Conservation (phyloP, 345 rosid species). For the rapeseed (Brassica napus) region DNA sequence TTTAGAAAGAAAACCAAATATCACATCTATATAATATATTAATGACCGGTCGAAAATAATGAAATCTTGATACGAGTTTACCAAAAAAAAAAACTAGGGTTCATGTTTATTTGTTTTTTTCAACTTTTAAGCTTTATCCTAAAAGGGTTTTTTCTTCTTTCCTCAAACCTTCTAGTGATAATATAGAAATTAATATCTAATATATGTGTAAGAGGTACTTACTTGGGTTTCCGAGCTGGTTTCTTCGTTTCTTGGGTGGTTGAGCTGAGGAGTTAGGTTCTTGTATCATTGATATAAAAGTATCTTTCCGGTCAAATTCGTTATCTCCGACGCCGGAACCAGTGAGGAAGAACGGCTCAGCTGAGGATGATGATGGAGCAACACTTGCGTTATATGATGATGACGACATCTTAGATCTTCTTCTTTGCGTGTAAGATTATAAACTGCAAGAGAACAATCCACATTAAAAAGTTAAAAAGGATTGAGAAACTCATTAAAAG, state of each 20-base stretch:
- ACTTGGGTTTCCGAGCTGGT: slow-evolving; percentile 84
- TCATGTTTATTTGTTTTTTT: neutral
- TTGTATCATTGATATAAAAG: slow-evolving; percentile 51
- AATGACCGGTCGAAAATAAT: neutral
- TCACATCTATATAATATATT: neutral
- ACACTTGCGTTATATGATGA: slow-evolving; percentile 42
- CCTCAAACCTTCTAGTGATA: slow-evolving; percentile 7
- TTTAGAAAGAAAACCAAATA: neutral
- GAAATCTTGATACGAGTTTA: slow-evolving; percentile 1
- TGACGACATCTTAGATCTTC: slow-evolving; percentile 49
- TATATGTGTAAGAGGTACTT: slow-evolving; percentile 47
- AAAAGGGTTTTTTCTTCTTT: neutral
- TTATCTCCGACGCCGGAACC: slow-evolving; percentile 41
- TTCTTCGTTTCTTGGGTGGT: slow-evolving; percentile 69
- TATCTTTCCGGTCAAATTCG: slow-evolving; percentile 46
- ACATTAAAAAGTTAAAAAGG: neutral
- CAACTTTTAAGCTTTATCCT: neutral
- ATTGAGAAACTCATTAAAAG: slow-evolving; percentile 35
- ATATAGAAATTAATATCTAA: neutral
- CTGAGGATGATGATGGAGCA: slow-evolving; percentile 37
- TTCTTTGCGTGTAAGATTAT: slow-evolving; percentile 33
- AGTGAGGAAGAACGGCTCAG: slow-evolving; percentile 39
- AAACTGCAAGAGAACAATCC: slow-evolving; percentile 30
- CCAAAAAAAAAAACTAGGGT: slow-evolving; percentile 12
- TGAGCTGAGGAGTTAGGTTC: slow-evolving; percentile 46